Conservation (phyloP, 75 land plant genomes). For the Isoetes taiwanensis region DNA sequence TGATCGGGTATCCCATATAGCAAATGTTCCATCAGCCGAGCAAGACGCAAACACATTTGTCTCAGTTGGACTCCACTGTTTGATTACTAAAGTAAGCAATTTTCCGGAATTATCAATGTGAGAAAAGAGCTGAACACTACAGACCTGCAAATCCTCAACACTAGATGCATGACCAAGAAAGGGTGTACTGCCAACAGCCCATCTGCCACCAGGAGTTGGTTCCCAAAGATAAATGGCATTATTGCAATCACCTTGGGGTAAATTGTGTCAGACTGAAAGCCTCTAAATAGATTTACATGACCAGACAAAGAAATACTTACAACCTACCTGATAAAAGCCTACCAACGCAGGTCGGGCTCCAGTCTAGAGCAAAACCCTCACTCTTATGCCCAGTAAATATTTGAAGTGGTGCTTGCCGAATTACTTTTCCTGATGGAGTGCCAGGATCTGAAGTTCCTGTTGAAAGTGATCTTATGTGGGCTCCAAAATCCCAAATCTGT, state of each 20-base stretch:
- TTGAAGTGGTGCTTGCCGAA: constrained; percentile 52
- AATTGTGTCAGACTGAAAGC: background rate
- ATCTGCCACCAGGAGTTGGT: constrained; percentile 54
- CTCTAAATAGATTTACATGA: background rate
- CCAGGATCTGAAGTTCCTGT: constrained; percentile 33
- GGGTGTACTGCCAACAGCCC: constrained; percentile 42
- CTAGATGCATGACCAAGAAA: constrained; percentile 57
- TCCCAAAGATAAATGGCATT: constrained; percentile 75
- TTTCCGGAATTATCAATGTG: background rate
- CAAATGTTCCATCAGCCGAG: constrained; percentile 70
- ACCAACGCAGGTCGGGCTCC: constrained; percentile 75
- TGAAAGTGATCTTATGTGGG: constrained; percentile 53
- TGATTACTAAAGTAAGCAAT: too few relatives aligned
- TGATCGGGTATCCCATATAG: constrained; percentile 78
- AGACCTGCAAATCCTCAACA: constrained; percentile 76
- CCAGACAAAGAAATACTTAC: background rate
- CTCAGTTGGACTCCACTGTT: constrained; percentile 98
- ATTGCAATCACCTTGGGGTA: constrained; percentile 68
- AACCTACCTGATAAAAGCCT: constrained; percentile 67
- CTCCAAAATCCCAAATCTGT: constrained; percentile 83
- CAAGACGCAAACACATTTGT: constrained; percentile 87
- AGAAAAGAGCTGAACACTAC: background rate
- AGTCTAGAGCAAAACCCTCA: constrained; percentile 94
- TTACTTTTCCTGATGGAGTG: constrained; percentile 19
- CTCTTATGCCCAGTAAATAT: constrained; percentile 74